Conservation (phyloP, 805 yeast genomes). For the Ogataea pini region DNA sequence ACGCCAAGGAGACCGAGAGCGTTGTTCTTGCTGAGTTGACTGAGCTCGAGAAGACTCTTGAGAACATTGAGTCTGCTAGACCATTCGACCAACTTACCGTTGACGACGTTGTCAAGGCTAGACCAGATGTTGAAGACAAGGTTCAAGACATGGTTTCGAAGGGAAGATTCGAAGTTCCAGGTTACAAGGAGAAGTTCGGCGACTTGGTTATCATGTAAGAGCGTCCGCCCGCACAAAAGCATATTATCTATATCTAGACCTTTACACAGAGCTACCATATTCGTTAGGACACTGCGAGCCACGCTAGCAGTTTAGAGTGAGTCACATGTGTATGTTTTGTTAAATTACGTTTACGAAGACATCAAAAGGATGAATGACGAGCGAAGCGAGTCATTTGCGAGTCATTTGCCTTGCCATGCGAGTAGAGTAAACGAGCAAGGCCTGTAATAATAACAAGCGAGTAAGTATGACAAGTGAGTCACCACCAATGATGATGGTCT, state of each 20-base stretch:
- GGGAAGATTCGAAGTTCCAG: constrained; percentile 98
- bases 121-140: constrained; percentile 97
- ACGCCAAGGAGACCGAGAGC: constrained; percentile 90
- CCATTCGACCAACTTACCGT: constrained; percentile 97
- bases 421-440: too few relatives aligned
- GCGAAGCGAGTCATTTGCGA: too few relatives aligned
- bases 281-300: background rate
- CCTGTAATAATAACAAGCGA: too few relatives aligned
- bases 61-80: constrained; percentile 94
- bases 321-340: constrained; percentile 7
- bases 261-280: constrained; percentile 7
- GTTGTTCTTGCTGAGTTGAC: constrained; percentile 84
- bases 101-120: constrained; percentile 90
- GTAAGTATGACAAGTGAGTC: too few relatives aligned
- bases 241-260: constrained; percentile 4
- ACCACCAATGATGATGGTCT: too few relatives aligned
- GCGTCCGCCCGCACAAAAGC: constrained; percentile 8
- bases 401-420: too few relatives aligned
- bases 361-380: too few relatives aligned
- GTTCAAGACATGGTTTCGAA: constrained; percentile 91
- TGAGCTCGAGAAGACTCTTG: constrained; percentile 83
- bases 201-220: constrained; percentile 86
- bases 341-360: constrained; percentile 13
- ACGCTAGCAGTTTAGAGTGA: background rate
- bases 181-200: constrained; percentile 98